Evolutionary conservation across 306 rosid species (phyloP).

Genomic region (Luffa aegyptiaca): DNA sequence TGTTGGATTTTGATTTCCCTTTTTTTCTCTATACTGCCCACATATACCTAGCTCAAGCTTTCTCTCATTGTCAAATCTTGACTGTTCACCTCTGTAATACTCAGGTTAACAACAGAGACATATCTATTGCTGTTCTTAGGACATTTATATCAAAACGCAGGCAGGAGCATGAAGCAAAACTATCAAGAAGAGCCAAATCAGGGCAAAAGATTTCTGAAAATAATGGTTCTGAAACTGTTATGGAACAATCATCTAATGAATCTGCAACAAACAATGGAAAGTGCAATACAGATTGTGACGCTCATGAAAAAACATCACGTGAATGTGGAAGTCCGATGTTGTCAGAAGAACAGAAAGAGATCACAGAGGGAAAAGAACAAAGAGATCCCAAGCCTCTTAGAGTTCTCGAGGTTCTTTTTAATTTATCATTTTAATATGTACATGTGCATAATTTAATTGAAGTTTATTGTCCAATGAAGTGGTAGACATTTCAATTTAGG

Average conservation of each 20-base stretch:
- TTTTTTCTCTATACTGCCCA: not conserved
- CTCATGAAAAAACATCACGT: constrained; percentile 30
- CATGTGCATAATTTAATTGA: not conserved
- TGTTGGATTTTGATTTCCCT: not conserved
- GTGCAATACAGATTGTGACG: constrained; percentile 39
- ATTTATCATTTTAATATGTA: not conserved
- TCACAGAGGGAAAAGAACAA: constrained; percentile 43
- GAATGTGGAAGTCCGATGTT: constrained; percentile 33
- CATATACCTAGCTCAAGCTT: not conserved
- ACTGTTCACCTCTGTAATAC: constrained; percentile 14
- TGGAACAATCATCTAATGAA: constrained; percentile 31
- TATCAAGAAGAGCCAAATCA: constrained; percentile 44
- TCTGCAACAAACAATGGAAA: constrained; percentile 26
- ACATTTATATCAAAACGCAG: constrained; percentile 51
- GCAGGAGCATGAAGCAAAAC: constrained; percentile 55
- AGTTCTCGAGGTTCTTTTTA: constrained; percentile 73
- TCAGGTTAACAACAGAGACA: constrained; percentile 92
- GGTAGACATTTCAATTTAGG: not conserved
- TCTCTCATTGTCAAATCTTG: not conserved
- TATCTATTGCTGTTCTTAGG: constrained; percentile 92
- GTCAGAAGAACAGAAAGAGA: constrained; percentile 30
- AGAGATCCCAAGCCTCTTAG: constrained; percentile 57
- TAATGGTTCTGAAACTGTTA: constrained; percentile 32
- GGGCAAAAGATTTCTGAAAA: constrained; percentile 30
- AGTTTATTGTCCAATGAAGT: not conserved